Conservation (phyloP, 2,329 filamentous ascomycete species). For the Aschersonia sp. region DNA sequence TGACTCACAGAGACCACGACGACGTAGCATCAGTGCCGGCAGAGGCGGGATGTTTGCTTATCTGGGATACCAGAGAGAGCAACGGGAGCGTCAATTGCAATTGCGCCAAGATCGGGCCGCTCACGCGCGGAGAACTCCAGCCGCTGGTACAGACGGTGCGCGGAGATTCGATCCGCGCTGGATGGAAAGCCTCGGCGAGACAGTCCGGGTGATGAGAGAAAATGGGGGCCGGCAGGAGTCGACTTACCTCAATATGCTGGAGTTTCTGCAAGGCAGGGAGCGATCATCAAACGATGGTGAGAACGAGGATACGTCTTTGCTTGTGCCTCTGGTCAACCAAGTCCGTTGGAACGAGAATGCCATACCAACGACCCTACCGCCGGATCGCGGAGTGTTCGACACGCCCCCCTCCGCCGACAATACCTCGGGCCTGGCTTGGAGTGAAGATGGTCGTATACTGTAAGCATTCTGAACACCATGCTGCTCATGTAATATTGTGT, state of each 20-base stretch:
- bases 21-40: slow-evolving; percentile 21
- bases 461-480: slow-evolving; percentile 22
- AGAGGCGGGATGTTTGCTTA: slow-evolving; percentile 12
- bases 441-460: slow-evolving; percentile 43
- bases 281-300: slow-evolving; percentile 15
- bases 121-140: not conserved
- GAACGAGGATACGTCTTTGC: slow-evolving; percentile 19
- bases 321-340: slow-evolving; percentile 22
- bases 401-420: slow-evolving; percentile 35
- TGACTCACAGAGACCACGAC: slow-evolving; percentile 14
- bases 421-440: slow-evolving; percentile 49
- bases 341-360: slow-evolving; percentile 24
- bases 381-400: slow-evolving; percentile 26
- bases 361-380: slow-evolving; percentile 14
- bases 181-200: slow-evolving; percentile 18
- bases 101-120: slow-evolving; percentile 10
- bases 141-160: slow-evolving; percentile 1
- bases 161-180: slow-evolving; percentile 16
- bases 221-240: slow-evolving; percentile 20
- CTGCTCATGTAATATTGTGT: slow-evolving; percentile 5
- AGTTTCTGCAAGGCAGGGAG: slow-evolving; percentile 21
- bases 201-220: slow-evolving; percentile 19
- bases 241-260: slow-evolving; percentile 21
- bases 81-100: slow-evolving; percentile 14
- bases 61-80: slow-evolving; percentile 18